Base-by-base conservation (phyloP, 495 filamentous ascomycete species). In the Durotheca rogersii region DNA sequence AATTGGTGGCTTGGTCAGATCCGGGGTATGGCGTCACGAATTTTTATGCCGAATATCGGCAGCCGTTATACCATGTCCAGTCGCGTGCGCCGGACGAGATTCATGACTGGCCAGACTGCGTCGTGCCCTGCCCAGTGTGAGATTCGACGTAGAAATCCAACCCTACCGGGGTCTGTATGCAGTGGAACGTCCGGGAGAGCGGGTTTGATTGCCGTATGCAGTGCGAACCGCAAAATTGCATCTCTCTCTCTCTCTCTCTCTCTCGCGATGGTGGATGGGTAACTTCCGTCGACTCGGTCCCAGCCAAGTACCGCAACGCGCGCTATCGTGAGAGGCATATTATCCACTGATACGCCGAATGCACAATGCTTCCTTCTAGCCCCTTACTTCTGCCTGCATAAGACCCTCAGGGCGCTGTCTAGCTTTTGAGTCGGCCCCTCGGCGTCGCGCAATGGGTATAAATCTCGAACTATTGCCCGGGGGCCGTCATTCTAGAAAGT, bases 321-420 rank as follows among this genome's bases (percentile, higher is more conserved):
- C 56, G 54, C 56, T 50, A 51, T 32, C 48, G 51, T 54, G 46
- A 59, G 45, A 34, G 50, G 46, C 40, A 59, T 46, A 59, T 54
- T 54, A 50, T 51, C 45, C 30, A 46, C 29, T 54, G 46, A 59
- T 47, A 59, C 56, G 41, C 56, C 56, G 54, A 46, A 46, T 59
- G 56, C 56, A 54, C 41, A 35, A 19, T 48, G 30, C 42, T n/a
- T n/a, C n/a, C 34, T 31, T 51, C 30, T 23, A 18, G 53, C 39
- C 50, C 56, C 56, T 59, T 59, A 34, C 56, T 29, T 59, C 50
- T n/a, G n/a, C n/a, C 40, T 59, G 56, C 56, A 59, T 59, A 46
- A 54, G 50, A 59, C 56, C 50, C 45, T 50, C 48, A 48, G 51
- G 25, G 29, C 45, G 38, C 39, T 21, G 35, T 27, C 50, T 15